Evolutionary conservation across 2,329 filamentous ascomycete genomes (phyloP).

Genomic region (Cercospora canescens): DNA sequence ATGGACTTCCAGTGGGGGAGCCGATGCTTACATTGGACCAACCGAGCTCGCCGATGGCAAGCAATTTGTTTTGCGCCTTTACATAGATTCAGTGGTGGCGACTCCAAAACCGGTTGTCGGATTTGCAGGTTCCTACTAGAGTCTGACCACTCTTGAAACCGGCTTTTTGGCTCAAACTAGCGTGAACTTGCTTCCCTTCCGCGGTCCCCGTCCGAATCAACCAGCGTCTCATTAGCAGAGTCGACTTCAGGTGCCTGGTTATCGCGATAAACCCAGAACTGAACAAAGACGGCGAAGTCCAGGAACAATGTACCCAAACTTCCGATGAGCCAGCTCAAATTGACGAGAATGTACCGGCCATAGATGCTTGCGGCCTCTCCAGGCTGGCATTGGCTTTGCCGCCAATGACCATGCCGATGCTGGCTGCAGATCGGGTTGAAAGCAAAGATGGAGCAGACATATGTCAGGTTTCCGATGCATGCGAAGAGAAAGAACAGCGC

Average conservation of each 20-base stretch:
- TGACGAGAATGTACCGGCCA: slow-evolving; percentile 80
- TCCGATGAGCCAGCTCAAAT: slow-evolving; percentile 85
- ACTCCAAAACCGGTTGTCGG: background rate
- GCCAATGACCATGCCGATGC: slow-evolving; percentile 35
- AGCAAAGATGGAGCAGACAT: slow-evolving; percentile 86
- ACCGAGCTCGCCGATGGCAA: background rate
- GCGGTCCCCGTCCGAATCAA: slow-evolving; percentile 27
- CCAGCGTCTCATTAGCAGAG: slow-evolving; percentile 15
- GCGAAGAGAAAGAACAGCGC: slow-evolving; percentile 97
- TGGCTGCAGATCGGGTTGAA: slow-evolving; percentile 72
- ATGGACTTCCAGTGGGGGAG: background rate
- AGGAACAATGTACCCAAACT: slow-evolving; percentile 84
- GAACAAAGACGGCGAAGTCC: slow-evolving; percentile 82
- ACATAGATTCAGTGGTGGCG: background rate
- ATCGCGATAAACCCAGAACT: slow-evolving; percentile 81
- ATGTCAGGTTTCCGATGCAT: slow-evolving; percentile 91
- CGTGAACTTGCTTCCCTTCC: slow-evolving; percentile 30
- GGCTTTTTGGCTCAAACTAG: slow-evolving; percentile 7
- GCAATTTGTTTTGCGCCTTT: background rate
- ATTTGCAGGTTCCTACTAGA: background rate
- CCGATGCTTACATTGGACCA: slow-evolving; percentile 4
- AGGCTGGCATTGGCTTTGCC: slow-evolving; percentile 54
- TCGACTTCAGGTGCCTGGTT: slow-evolving; percentile 19
- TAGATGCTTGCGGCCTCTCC: slow-evolving; percentile 71
- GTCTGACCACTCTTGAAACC: background rate